These are phyloP conservation scores for Ustilago shanxiensis DNA, from an alignment of 1,284 basidiomycete species.

Conservation along the genomic window DNA sequence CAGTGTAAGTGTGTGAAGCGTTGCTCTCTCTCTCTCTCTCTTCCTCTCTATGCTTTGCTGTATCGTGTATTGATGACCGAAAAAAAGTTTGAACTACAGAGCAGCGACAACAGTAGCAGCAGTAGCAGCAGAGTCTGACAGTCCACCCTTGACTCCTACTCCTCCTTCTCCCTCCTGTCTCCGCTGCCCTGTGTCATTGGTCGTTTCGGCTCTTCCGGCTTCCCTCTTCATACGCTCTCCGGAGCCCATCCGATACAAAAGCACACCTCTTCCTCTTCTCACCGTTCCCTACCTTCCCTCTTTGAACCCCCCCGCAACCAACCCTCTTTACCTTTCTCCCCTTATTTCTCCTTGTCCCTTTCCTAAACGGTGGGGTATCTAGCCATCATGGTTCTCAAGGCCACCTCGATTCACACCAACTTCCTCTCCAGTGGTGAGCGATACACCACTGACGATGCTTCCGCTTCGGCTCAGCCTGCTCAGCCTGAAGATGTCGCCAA, in stretches of 20 bases:
- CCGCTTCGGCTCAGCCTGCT: conserved; percentile 11
- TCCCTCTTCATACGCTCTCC: background rate
- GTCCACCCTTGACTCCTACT: background rate
- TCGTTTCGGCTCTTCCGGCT: conserved; percentile 23
- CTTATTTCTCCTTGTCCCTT: background rate
- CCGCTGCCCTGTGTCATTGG: background rate
- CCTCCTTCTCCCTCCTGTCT: background rate
- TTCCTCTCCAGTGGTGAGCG: conserved; percentile 54
- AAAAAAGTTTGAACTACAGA: conserved; percentile 11
- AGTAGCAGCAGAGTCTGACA: background rate
- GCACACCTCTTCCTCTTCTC: background rate
- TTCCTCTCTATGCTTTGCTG: no score
- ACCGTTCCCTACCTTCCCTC: background rate
- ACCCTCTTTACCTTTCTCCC: background rate
- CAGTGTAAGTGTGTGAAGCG: background rate
- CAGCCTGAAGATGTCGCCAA: conserved; percentile 6
- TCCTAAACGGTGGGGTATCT: background rate
- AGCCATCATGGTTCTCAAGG: conserved; percentile 58
- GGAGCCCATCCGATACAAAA: conserved; percentile 20
- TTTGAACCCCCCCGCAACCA: background rate
- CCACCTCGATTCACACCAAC: conserved; percentile 59
- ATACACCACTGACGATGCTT: conserved; percentile 51
- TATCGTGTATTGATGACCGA: background rate
- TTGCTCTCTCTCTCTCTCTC: no score
- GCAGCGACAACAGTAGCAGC: background rate